Evolutionary conservation across 441 rosid species (phyloP).

Genomic region (Adansonia gregorii): DNA sequence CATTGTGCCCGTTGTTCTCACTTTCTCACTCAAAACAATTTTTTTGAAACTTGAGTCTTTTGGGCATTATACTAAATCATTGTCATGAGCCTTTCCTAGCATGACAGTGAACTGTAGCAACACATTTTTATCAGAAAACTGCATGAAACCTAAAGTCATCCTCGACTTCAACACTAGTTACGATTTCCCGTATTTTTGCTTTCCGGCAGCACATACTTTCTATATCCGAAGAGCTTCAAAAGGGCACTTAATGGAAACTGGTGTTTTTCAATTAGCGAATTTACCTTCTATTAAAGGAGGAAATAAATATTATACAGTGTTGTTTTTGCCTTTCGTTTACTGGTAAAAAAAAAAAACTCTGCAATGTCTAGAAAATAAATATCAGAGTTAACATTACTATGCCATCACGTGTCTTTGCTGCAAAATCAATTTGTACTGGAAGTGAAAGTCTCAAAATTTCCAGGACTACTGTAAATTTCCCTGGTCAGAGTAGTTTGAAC

Average conservation of each 20-base stretch:
- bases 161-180: not conserved
- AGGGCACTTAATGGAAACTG: not conserved
- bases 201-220: constrained; percentile 1
- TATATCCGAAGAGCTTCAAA: not conserved
- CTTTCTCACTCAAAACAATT: not conserved
- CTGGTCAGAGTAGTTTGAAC: constrained; percentile 47
- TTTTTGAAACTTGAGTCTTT: not conserved
- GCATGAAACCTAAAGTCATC: not conserved
- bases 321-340: constrained; percentile 15
- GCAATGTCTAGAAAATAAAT: constrained; percentile 30
- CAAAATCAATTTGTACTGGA: constrained; percentile 28
- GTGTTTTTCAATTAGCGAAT: not conserved
- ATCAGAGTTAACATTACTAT: constrained; percentile 33
- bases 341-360: constrained; percentile 27
- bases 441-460: constrained; percentile 29
- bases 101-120: not conserved
- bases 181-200: not conserved
- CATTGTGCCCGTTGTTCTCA: not conserved
- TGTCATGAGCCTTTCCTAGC: not conserved
- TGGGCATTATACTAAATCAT: not conserved
- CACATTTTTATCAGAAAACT: not conserved
- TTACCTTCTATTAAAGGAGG: not conserved
- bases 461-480: constrained; percentile 21
- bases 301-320: constrained; percentile 18
- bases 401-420: constrained; percentile 29